Evolutionary conservation across 2,329 filamentous ascomycete species (phyloP).

Genomic region (Penicillium capsulatum): DNA sequence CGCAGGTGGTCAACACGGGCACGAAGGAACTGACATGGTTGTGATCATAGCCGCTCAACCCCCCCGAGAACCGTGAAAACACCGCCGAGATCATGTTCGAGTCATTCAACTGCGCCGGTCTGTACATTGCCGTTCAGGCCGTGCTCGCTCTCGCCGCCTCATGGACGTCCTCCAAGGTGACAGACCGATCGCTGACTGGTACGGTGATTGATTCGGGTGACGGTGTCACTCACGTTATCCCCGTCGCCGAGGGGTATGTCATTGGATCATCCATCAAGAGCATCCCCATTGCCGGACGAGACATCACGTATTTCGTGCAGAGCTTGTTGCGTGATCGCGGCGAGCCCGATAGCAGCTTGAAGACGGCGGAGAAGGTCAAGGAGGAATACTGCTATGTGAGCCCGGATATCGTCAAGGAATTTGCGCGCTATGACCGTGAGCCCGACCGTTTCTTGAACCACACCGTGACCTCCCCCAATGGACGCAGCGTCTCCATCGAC

Average conservation of each 20-base stretch:
- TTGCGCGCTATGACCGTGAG: conserved; percentile 88
- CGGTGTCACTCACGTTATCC: conserved; percentile 98
- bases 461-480: conserved; percentile 78
- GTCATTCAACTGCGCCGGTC: conserved; percentile 97
- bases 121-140: conserved; percentile 98
- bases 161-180: conserved; percentile 97
- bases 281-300: conserved; percentile 93
- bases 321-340: conserved; percentile 91
- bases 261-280: conserved; percentile 99
- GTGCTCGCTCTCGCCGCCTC: conserved; percentile 94
- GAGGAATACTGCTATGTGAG: conserved; percentile 98
- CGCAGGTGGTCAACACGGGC: conserved; percentile 2
- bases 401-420: conserved; percentile 98
- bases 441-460: conserved; percentile 88
- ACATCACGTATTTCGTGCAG: conserved; percentile 98
- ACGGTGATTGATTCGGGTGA: conserved; percentile 99
- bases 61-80: conserved; percentile 97
- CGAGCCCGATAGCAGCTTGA: conserved; percentile 92
- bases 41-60: conserved; percentile 74
- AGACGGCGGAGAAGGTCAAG: conserved; percentile 97
- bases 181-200: conserved; percentile 89
- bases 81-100: conserved; percentile 99
- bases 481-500: conserved; percentile 78
- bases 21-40: conserved; percentile 9
- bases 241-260: conserved; percentile 96